Base-by-base conservation (phyloP, 129 eudicot species). In the Centella asiatica region DNA sequence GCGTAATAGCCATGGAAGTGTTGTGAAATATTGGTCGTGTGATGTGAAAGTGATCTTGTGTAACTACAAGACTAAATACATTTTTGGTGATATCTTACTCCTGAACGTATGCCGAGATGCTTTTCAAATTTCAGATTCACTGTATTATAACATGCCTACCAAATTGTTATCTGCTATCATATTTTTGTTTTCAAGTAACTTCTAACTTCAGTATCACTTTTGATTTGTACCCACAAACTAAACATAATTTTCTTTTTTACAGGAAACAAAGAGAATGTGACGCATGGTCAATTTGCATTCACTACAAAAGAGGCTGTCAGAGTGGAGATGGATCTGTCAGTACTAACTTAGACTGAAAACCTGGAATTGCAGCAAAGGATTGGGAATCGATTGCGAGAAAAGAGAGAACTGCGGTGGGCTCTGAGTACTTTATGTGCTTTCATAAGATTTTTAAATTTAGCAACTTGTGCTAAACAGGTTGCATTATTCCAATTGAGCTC, bases 251-350 rank as follows among this genome's bases (percentile, higher is more conserved):
- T 40, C 36, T 36, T 61, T 57, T 60, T 73, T 62, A 65, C 65
- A 88, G 96, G 96, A 84, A 76, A 79, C 64, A 64, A 72, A 58
- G 90, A 77, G 64, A 88, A 85, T 27, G 75, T 75, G 51, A 79
- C 96, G 17, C 82, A 84, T 66, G 94, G 96, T n/a, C 94, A 88
- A 54, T 88, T 88, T 82, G 94, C 96, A 58, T 82, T 88, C 68
- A 88, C 96, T n/a, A 75, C 96, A 29, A 74, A 75, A 10, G 96
- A 88, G 65, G 73, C 85, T 52, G 96, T 52, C 80, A 76, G 55
- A 84, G 44, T 63, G 79, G 70, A 55, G 72, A 79, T 27, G 89
- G 81, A 55, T 85, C 76, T 52, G 72, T 85, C 69, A 88, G 85
- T 67, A 77, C 82, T 56, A 88, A 82, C 74, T 71, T 88, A 20